These are phyloP conservation scores for Eurotiales sp. DNA, from an alignment of 2,329 filamentous ascomycete species.

Conservation along the genomic window DNA sequence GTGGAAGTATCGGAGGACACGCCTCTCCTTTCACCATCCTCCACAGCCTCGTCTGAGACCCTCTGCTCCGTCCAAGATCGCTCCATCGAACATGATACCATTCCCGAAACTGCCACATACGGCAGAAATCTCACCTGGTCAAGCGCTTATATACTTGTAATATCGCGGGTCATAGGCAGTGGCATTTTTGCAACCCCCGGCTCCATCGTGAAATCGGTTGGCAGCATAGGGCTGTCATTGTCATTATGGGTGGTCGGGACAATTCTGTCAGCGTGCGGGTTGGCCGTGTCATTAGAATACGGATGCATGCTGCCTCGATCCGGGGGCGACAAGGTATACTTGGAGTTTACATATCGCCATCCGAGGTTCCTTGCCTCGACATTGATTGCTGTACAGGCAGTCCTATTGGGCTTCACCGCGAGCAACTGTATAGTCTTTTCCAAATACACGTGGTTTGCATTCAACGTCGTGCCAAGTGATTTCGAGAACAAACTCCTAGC, in stretches of 20 bases:
- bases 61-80: conserved; percentile 20
- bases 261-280: conserved; percentile 57
- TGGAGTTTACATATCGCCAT: conserved; percentile 64
- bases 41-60: background rate
- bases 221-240: conserved; percentile 62
- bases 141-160: conserved; percentile 63
- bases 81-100: conserved; percentile 53
- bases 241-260: conserved; percentile 62
- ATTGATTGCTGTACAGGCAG: conserved; percentile 59
- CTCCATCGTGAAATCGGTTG: conserved; percentile 62
- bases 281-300: conserved; percentile 63
- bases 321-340: conserved; percentile 66
- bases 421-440: conserved; percentile 69
- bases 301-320: conserved; percentile 68
- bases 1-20: conserved; percentile 4
- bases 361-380: conserved; percentile 63
- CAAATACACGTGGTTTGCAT: conserved; percentile 60
- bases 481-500: conserved; percentile 55
- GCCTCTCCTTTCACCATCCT: conserved; percentile 7
- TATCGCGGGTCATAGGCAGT: conserved; percentile 65
- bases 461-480: conserved; percentile 51
- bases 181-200: conserved; percentile 71
- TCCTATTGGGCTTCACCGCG: conserved; percentile 64
- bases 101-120: conserved; percentile 56
- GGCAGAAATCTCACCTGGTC: conserved; percentile 61